Evolutionary conservation across 306 rosid species (phyloP), one percentile per base, ranked within the genome.

Genomic region (Coriaria nepalensis): DNA sequence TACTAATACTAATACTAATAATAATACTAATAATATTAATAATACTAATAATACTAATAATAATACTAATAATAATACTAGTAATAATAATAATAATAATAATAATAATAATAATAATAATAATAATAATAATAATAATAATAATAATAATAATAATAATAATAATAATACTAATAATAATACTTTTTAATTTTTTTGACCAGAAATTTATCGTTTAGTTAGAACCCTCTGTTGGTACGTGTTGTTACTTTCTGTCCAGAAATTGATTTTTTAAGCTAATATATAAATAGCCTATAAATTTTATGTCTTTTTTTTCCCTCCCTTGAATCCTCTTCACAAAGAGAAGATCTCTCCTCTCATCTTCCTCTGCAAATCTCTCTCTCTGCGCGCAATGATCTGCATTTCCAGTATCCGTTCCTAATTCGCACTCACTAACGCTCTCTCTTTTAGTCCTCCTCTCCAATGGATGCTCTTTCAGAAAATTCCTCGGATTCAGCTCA

Each of bases 381-480:
- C 15, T 20, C n/a, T 39, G 40, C 0, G 42, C 4, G 9, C 58
- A 37, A 67, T 79, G 71, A 64, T 75, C 79, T 80, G 53, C 80
- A 60, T 60, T 55, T 53, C 38, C 58, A 42, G 13, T 45, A 45
- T 20, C 68, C 8, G 51, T 47, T 59, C 60, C 71, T 63, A 33
- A 73, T 37, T 53, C 63, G 33, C 51, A 46, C 41, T 51, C 57
- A 54, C 53, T 49, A 7, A 43, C 37, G 14, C 45, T 49, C 60
- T 33, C 60, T 37, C 50, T 59, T 37, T 13, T 9, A 14, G 29
- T 20, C 43, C 33, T 52, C 40, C 54, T 52, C 46, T 44, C 9
- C 56, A 10, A 80, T 80, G 90, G 84, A 56, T 47, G 54, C 36
- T 56, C 49, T 60, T 45, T 62, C 90, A 47, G 90, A 88, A 72